phyloP scores from a whole-genome alignment of 1,284 basidiomycete species.

The Paramarasmius palmivorus region DNA sequence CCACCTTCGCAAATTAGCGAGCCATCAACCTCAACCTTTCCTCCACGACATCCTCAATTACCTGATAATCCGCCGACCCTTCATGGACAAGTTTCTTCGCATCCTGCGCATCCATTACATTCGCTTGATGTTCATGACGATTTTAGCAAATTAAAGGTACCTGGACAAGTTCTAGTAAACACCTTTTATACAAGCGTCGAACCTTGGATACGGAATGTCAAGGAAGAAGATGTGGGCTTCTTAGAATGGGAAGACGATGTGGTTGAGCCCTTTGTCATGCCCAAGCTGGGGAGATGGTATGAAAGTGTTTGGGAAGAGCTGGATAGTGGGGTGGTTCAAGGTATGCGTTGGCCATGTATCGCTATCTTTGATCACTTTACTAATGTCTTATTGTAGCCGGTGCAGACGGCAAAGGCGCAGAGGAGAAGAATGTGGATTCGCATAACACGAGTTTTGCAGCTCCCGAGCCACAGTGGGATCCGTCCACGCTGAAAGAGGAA shows the following conservation, averaged over 20 bases:
- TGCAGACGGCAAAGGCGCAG: slow-evolving; percentile 2
- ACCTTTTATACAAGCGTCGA: slow-evolving; percentile 88
- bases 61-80: slow-evolving; percentile 48
- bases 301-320: slow-evolving; percentile 91
- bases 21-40: not conserved
- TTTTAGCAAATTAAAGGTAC: slow-evolving; percentile 81
- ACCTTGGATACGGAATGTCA: slow-evolving; percentile 81
- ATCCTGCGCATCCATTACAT: slow-evolving; percentile 37
- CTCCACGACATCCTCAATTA: slow-evolving; percentile 44
- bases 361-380: slow-evolving; percentile 37
- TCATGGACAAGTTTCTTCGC: slow-evolving; percentile 14
- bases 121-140: slow-evolving; percentile 56
- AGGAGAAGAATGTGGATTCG: slow-evolving; percentile 18
- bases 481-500: slow-evolving; percentile 64
- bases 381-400: slow-evolving; percentile 31
- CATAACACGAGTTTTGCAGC: slow-evolving; percentile 35
- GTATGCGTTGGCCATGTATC: slow-evolving; percentile 38
- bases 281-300: slow-evolving; percentile 88
- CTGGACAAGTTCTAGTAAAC: slow-evolving; percentile 60
- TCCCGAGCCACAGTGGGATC: slow-evolving; percentile 67
- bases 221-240: slow-evolving; percentile 91
- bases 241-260: slow-evolving; percentile 88
- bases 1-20: not conserved
- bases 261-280: slow-evolving; percentile 82
- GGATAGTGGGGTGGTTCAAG: slow-evolving; percentile 49